Conservation (phyloP, 2,329 filamentous ascomycete genomes). For the Aspergillus fumigatus region DNA sequence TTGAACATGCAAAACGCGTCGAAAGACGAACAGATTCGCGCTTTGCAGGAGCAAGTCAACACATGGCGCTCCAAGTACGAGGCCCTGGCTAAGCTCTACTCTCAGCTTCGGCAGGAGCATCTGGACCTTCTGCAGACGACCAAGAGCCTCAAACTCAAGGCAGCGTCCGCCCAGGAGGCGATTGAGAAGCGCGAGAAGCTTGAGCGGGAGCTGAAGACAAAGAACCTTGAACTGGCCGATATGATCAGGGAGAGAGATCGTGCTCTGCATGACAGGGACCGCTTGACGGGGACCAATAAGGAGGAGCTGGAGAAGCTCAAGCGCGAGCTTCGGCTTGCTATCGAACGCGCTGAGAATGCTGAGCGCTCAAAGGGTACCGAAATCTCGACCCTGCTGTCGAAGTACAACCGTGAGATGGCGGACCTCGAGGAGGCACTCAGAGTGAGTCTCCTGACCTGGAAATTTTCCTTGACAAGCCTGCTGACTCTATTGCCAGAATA, state of each 20-base stretch:
- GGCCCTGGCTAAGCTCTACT: conserved; percentile 92
- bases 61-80: conserved; percentile 98
- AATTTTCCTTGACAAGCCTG: not conserved
- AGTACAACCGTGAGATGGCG: conserved; percentile 95
- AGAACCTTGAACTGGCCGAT: conserved; percentile 96
- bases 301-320: conserved; percentile 94
- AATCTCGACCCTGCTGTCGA: conserved; percentile 86
- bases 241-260: conserved; percentile 97
- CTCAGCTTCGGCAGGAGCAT: conserved; percentile 90
- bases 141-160: conserved; percentile 93
- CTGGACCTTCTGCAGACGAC: conserved; percentile 93
- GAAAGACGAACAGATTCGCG: conserved; percentile 89
- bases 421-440: conserved; percentile 88
- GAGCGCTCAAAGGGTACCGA: conserved; percentile 93
- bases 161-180: conserved; percentile 92
- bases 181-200: conserved; percentile 93
- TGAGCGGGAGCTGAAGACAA: conserved; percentile 96
- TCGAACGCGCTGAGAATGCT: conserved; percentile 85
- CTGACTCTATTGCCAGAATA: conserved; percentile 54
- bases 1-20: conserved; percentile 79
- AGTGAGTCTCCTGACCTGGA: conserved; percentile 24
- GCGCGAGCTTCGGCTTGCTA: conserved; percentile 85
- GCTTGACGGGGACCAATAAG: conserved; percentile 76
- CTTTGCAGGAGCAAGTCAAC: conserved; percentile 94
- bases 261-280: conserved; percentile 87